Evolutionary conservation across 2,329 filamentous ascomycete genomes (phyloP), one percentile per base, ranked within the genome.

Genomic region (Curvularia eragrostidis): DNA sequence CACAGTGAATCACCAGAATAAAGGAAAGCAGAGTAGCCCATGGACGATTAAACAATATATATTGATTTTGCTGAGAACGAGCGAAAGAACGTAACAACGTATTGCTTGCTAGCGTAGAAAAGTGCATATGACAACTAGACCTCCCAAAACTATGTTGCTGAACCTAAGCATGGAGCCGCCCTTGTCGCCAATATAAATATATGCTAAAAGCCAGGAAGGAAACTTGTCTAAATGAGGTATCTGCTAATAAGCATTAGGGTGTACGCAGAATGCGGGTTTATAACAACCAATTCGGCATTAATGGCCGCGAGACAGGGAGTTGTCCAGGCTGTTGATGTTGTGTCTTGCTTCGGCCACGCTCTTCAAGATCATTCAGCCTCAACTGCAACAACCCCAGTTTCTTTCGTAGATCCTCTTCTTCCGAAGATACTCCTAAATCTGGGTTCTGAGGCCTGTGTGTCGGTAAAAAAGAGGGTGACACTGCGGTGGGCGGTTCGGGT

Each of bases 371-470:
- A 30, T 36, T 15, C 13, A 54, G 38, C 15, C 43, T 53, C 7
- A 42, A 18, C 13, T n/a, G 50, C 7, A 47, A 21, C n/a, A 36
- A 42, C 15, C 49, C 54, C 4, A 54, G 24, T 18, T 30, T 48
- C 24, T 48, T 38, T 48, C 24, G 54, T 38, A 28, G n/a, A 21
- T 23, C 23, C 13, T 57, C 49, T 9, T 21, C 36, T 54, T 48
- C 36, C 36, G 24, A 30, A 5, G 23, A 9, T 36, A 8, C 9
- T 18, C 21, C 39, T 26, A 13, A 9, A 13, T 5, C 19, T 8
- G 8, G 21, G n/a, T n/a, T 10, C 15, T 18, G 8, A 34, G 34
- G 23, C 9, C n/a, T 13, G 3, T 13, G 5, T 39, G 21, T 5
- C 15, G 34, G 32, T 18, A 28, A 24, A 6, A n/a, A 39, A 19